Base-by-base conservation (phyloP, 2,329 filamentous ascomycete genomes). In the Zymoseptoria passerinii region DNA sequence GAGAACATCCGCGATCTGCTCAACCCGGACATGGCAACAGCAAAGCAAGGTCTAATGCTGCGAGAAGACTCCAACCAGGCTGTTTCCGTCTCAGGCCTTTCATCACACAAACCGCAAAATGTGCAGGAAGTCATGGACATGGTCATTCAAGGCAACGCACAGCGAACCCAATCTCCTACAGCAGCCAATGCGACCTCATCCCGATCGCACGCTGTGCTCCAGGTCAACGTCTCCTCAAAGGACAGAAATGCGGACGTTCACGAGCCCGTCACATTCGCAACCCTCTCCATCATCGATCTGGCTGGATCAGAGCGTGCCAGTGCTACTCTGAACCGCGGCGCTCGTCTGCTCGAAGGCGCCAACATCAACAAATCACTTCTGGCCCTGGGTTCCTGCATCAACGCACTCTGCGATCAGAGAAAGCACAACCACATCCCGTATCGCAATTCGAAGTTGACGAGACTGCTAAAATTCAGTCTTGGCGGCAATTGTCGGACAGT, bases 301-400 rank as follows among this genome's bases (percentile, higher is more conserved):
- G 94, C 94, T 4, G 94, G 94, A 54, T 97, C 92, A 65, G 94
- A 99, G 75, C 85, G 94, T 67, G 94, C 94, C 1, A 96, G 92
- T 58, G 94, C 92, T 23, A 99, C 94, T 19, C 96, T 96, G 77
- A 99, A 99, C 73, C 81, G 94, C 56, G 94, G 94, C 57, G 92
- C 96, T 71, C 83, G 94, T 44, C 78, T 99, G 44, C 80, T 92
- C 13, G 94, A 99, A 74, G 94, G 94, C 63, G 94, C 94, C 68
- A 99, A 99, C 75, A 99, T 99, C 83, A 99, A 99, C 83, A 96
- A 97, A 72, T 99, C 94, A 1, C 81, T 99, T 2, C 84, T 99
- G 16, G 92, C 94, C 0, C 78, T 99, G 8, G 94, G 94, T 62
- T 92, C 92, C 74, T 99, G 94, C 76, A 99, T 99, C 80, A 99